Evolutionary conservation across 805 yeast genomes (phyloP).

Genomic region (Ascoidea asiatica): DNA sequence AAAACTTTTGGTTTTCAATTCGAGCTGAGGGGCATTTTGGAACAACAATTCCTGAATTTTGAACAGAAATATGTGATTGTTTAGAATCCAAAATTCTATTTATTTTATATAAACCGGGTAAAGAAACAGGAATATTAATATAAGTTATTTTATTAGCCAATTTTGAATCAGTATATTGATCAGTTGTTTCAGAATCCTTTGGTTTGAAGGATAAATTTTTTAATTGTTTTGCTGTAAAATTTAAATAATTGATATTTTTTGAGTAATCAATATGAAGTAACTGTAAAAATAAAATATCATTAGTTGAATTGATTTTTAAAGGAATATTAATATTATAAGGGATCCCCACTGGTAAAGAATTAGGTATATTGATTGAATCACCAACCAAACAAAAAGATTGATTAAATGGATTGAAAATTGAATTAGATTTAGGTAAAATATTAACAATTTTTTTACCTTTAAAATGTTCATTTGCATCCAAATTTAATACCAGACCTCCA

Average conservation of each 20-base stretch:
- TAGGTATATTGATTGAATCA: constrained; percentile 21
- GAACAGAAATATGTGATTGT: constrained; percentile 44
- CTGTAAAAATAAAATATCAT: constrained; percentile 55
- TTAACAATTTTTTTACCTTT: constrained; percentile 80
- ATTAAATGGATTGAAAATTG: constrained; percentile 63
- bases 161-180: constrained; percentile 5
- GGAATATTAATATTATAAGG: constrained; percentile 39
- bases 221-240: constrained; percentile 47
- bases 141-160: constrained; percentile 11
- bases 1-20: constrained; percentile 10
- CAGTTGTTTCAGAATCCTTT: background rate
- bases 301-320: constrained; percentile 67
- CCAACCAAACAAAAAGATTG: constrained; percentile 54
- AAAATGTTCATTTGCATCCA: constrained; percentile 40
- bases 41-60: constrained; percentile 47
- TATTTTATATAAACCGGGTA: constrained; percentile 71
- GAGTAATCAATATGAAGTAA: constrained; percentile 43
- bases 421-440: constrained; percentile 84
- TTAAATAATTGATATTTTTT: constrained; percentile 29
- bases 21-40: constrained; percentile 70
- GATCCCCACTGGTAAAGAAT: constrained; percentile 11
- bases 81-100: constrained; percentile 54
- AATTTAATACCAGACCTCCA: background rate
- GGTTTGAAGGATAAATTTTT: constrained; percentile 17
- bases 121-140: constrained; percentile 48